Conservation (phyloP, 1,139 yeast genomes). For the Geotrichum restrictum region DNA sequence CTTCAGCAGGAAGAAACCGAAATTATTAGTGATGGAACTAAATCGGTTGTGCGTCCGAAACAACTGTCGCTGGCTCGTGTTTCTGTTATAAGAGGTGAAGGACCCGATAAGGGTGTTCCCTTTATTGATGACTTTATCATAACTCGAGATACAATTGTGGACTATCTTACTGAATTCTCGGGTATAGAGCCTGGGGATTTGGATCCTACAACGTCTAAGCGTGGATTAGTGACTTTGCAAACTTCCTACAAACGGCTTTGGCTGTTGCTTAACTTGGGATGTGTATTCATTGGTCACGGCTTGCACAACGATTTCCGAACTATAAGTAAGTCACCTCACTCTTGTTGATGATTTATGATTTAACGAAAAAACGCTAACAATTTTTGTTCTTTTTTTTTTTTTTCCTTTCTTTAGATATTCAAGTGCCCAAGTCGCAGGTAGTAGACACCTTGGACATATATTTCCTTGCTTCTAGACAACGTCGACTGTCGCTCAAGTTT, state of each 20-base stretch:
- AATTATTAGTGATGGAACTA: constrained; percentile 65
- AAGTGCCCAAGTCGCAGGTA: constrained; percentile 79
- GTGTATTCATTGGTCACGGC: constrained; percentile 94
- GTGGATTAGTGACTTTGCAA: constrained; percentile 72
- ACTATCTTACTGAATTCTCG: constrained; percentile 83
- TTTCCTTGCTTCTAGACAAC: constrained; percentile 61
- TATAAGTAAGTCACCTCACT: constrained; percentile 45
- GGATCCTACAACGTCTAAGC: constrained; percentile 62
- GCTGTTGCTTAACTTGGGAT: constrained; percentile 82
- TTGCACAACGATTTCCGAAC: constrained; percentile 86
- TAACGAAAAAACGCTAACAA: neutral
- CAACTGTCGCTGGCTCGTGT: constrained; percentile 79
- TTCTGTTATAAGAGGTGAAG: constrained; percentile 76
- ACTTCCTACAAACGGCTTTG: constrained; percentile 85
- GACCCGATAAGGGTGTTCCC: constrained; percentile 66
- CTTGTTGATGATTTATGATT: neutral
- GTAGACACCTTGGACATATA: constrained; percentile 84
- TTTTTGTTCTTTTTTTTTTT: neutral
- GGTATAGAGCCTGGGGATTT: constrained; percentile 93
- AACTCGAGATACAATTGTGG: constrained; percentile 59
- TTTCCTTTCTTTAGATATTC: constrained; percentile 45
- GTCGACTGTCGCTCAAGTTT: constrained; percentile 84
- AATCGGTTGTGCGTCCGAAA: constrained; percentile 68
- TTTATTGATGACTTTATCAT: constrained; percentile 92
- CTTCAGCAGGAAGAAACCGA: constrained; percentile 77